Evolutionary conservation across 306 rosid genomes (phyloP).

Genomic region (Vigna radiata): DNA sequence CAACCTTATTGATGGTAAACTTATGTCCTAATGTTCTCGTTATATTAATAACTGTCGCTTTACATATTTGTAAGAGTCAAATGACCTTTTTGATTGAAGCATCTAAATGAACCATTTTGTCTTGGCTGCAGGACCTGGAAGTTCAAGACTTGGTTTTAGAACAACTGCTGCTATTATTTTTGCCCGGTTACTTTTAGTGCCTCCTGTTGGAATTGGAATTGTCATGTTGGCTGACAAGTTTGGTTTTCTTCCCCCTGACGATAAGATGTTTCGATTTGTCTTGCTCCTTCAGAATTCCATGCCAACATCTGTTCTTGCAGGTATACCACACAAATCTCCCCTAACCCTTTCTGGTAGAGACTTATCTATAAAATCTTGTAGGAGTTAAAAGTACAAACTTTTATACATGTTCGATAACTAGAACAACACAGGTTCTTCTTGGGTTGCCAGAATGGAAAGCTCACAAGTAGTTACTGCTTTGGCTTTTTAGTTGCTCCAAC

Average conservation of each 20-base stretch:
- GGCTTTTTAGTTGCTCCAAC: slow-evolving; percentile 14
- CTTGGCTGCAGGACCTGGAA: slow-evolving; percentile 88
- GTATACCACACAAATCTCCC: slow-evolving; percentile 49
- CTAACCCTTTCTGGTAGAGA: slow-evolving; percentile 15
- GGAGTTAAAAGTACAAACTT: slow-evolving; percentile 19
- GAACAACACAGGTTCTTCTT: slow-evolving; percentile 22
- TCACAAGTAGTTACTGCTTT: slow-evolving; percentile 1
- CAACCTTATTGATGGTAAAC: slow-evolving; percentile 90
- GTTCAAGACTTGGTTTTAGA: slow-evolving; percentile 86
- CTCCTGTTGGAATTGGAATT: slow-evolving; percentile 88
- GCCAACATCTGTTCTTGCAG: slow-evolving; percentile 97
- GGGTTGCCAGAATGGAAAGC: slow-evolving; percentile 20
- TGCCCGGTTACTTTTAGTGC: slow-evolving; percentile 81
- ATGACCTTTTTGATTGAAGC: slow-evolving; percentile 22
- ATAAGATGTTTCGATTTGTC: slow-evolving; percentile 90
- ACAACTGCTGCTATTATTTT: slow-evolving; percentile 90
- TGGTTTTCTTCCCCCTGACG: slow-evolving; percentile 88
- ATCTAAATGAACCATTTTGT: slow-evolving; percentile 33
- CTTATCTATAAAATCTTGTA: slow-evolving; percentile 19
- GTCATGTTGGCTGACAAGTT: slow-evolving; percentile 95
- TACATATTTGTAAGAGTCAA: not conserved
- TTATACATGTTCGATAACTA: not conserved
- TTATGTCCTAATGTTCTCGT: slow-evolving; percentile 27
- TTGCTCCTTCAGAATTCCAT: slow-evolving; percentile 94
- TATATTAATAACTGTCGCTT: not conserved